phyloP scores from a whole-genome alignment of 805 yeast species.

The Priceomyces melissophilus region DNA sequence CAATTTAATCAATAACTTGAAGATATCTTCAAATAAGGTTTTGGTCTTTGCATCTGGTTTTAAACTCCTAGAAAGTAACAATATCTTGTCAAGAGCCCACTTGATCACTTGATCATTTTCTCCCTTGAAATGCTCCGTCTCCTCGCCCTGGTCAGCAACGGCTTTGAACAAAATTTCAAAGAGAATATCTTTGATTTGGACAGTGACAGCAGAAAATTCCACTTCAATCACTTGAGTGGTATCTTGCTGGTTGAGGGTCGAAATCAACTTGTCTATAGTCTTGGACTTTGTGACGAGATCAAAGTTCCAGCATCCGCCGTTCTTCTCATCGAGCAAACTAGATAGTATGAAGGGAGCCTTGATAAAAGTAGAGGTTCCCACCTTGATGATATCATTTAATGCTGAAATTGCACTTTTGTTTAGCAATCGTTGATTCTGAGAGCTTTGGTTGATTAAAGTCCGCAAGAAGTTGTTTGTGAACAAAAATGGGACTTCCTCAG shows the following conservation, averaged over 20 bases:
- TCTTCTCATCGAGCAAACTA: conserved; percentile 24
- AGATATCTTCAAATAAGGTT: conserved; percentile 31
- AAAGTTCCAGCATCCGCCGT: conserved; percentile 62
- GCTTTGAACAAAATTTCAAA: conserved; percentile 21
- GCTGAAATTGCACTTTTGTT: conserved; percentile 62
- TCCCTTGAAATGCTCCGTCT: conserved; percentile 19
- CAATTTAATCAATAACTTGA: conserved; percentile 35
- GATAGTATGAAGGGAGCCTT: conserved; percentile 33
- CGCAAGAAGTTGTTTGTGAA: conserved; percentile 68
- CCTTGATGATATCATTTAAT: conserved; percentile 41
- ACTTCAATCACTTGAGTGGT: conserved; percentile 6
- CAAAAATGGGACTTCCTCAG: conserved; percentile 22
- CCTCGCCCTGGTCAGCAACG: conserved; percentile 18
- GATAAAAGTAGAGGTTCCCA: conserved; percentile 32
- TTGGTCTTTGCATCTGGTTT: conserved; percentile 1
- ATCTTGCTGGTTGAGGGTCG: conserved; percentile 22
- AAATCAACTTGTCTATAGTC: conserved; percentile 44
- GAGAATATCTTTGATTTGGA: conserved; percentile 20
- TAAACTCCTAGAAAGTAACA: conserved; percentile 45
- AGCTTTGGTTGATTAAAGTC: conserved; percentile 70
- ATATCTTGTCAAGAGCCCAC: conserved; percentile 60
- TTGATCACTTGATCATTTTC: conserved; percentile 38
- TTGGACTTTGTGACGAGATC: conserved; percentile 76
- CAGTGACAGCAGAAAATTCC: conserved; percentile 15
- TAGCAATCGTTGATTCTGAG: conserved; percentile 61